These are phyloP conservation scores for Cordyceps pruinosa DNA, from an alignment of 2,329 filamentous ascomycete genomes.

Conservation along the genomic window DNA sequence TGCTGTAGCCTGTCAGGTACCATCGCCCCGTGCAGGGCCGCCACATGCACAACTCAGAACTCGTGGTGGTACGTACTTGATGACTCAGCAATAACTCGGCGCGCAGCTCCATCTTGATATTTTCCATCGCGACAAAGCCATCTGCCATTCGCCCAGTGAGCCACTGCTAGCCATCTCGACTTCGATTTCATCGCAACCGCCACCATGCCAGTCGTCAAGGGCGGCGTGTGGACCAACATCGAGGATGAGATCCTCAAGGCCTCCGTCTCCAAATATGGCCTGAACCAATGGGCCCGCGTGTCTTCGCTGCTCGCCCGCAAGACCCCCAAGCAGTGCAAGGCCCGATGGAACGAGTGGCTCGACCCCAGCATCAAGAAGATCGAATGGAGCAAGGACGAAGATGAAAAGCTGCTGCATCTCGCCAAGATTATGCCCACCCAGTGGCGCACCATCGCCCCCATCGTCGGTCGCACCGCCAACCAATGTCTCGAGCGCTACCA, in stretches of 20 bases:
- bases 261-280: constrained; percentile 86
- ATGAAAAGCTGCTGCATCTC: constrained; percentile 92
- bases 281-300: constrained; percentile 97
- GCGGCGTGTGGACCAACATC: constrained; percentile 69
- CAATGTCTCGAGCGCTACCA: constrained; percentile 97
- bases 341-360: constrained; percentile 96
- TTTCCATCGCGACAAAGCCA: constrained; percentile 2
- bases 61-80: constrained; percentile 1
- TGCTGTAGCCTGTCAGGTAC: not conserved
- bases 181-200: constrained; percentile 16
- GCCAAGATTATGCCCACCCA: constrained; percentile 98
- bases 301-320: constrained; percentile 95
- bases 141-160: not conserved
- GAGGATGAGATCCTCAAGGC: constrained; percentile 97
- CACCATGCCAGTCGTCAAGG: constrained; percentile 65
- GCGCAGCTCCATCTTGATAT: constrained; percentile 8
- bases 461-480: constrained; percentile 91
- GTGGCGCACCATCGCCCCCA: constrained; percentile 96
- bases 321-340: constrained; percentile 98
- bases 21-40: too few relatives aligned
- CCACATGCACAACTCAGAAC: too few relatives aligned
- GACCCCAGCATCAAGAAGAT: constrained; percentile 97
- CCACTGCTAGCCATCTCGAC: not conserved
- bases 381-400: constrained; percentile 97
- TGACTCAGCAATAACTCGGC: constrained; percentile 4